Base-by-base conservation (phyloP, 2,329 filamentous ascomycete species). In the Salinomyces thailandicus region DNA sequence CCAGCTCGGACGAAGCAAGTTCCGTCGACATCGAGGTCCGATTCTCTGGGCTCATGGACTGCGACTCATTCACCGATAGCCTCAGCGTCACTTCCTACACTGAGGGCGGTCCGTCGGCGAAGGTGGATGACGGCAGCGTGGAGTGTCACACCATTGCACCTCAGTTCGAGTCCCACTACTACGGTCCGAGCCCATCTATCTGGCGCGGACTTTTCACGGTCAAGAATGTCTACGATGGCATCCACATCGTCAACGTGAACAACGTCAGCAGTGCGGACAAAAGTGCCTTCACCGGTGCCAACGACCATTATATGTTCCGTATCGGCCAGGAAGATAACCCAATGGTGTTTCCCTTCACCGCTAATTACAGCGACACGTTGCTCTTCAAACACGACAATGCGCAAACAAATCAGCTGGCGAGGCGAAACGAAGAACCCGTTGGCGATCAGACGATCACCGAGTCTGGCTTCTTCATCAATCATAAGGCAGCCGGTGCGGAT, bases 261-360 rank as follows among this genome's bases (percentile, higher is more conserved):
- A 78, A 78, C 44, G 65, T 67, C 14, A 64, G 65, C 3, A 64
- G 61, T 27, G 51, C 54, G 4, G 57, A 60, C 15, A 64, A 63
- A 2, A 59, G 57, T 11, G 49, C 39, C 1, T 58, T 58, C 16
- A 78, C 73, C 0, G 60, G 67, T 32, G 62, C 72, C 0, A 55
- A 65, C n/a, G 76, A 81, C 42, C 69, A 72, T 39, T 77, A 80
- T 54, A 60, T 80, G 44, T 61, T 80, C 47, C 72, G 76, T 12
- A 61, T 79, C 33, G 77, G 76, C 22, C 62, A 69, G 42, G 48
- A 46, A 3, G 62, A 72, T 41, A 80, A 80, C 49, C 75, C 75
- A 0, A 67, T 80, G 33, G 62, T 77, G 0, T 79, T 75, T 47
- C 70, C 71, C 0, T 50, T 50, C 3, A 54, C 58, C 2, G 71